Percentiles rank a stretch among this genome's conserved stretches.
Conservation (phyloP, 2,329 filamentous ascomycete species). For the Sordariomycetes sp. region DNA sequence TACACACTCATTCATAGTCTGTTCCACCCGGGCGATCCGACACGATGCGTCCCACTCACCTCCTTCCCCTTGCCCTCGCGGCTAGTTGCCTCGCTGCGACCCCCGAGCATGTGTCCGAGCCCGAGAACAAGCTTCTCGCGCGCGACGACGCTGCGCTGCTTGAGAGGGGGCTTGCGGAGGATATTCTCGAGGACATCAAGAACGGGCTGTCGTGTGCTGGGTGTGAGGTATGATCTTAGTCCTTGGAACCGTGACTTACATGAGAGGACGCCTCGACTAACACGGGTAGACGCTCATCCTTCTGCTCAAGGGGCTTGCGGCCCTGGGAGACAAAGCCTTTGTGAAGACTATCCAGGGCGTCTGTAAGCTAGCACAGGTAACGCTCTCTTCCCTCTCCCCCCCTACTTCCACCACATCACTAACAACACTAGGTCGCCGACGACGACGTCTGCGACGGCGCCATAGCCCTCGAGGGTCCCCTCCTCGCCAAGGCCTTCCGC, state of each 20-base stretch:
- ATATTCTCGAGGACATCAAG: constrained; percentile 14
- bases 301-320: constrained; percentile 27
- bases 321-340: constrained; percentile 26
- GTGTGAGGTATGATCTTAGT: constrained; percentile 11
- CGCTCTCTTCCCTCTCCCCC: not conserved
- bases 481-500: constrained; percentile 33
- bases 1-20: not conserved
- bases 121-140: not conserved
- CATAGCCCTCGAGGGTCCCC: constrained; percentile 36
- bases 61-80: not conserved
- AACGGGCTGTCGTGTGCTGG: constrained; percentile 11
- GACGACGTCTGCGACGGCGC: constrained; percentile 40
- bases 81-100: not conserved
- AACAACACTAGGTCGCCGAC: constrained; percentile 27
- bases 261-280: not conserved
- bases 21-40: not conserved
- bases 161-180: constrained; percentile 5
- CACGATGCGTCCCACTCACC: not conserved
- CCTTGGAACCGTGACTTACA: not conserved
- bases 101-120: not conserved
- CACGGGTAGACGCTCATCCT: constrained; percentile 17
- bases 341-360: constrained; percentile 16
- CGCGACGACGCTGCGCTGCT: not conserved
- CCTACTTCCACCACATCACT: not conserved
- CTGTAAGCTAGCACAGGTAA: constrained; percentile 19